A percentile compares a stretch with the other conserved stretches of the same genome.
Evolutionary conservation across 331 rosid genomes (phyloP).

Genomic region (Spiraea crenata): DNA sequence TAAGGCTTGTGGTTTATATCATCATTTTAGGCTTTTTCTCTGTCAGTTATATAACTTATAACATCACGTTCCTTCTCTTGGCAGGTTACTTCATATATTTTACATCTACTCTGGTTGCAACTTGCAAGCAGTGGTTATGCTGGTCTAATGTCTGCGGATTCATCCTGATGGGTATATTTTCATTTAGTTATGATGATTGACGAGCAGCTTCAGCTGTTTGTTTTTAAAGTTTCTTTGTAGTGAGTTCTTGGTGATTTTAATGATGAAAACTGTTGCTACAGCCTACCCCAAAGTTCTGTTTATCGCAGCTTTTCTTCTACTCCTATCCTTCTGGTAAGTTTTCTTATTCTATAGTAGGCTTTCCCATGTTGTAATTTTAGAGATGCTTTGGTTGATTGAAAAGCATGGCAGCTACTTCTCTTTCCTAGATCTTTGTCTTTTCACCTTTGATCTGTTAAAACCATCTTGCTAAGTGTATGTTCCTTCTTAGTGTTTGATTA

Average conservation of each 20-base stretch:
- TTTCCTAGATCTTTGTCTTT: neutral
- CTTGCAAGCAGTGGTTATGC: constrained; percentile 57
- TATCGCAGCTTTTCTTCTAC: constrained; percentile 59
- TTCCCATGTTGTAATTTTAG: neutral
- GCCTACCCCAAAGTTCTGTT: constrained; percentile 64
- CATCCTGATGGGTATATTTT: constrained; percentile 57
- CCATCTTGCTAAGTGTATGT: neutral
- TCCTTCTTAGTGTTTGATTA: neutral
- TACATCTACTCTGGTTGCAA: constrained; percentile 44
- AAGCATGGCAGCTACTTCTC: neutral
- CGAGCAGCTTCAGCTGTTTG: constrained; percentile 8
- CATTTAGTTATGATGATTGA: constrained; percentile 10
- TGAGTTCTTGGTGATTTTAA: constrained; percentile 21
- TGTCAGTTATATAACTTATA: constrained; percentile 9
- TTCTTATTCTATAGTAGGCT: neutral
- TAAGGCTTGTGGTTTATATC: constrained; percentile 30
- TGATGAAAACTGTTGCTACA: constrained; percentile 39
- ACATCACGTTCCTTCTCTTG: constrained; percentile 18
- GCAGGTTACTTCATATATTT: constrained; percentile 67
- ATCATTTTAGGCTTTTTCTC: neutral
- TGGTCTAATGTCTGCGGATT: constrained; percentile 59
- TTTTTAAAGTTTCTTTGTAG: constrained; percentile 11
- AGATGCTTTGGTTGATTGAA: neutral
- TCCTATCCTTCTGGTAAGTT: constrained; percentile 72
- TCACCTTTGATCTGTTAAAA: constrained; percentile 1